These are phyloP conservation scores for Paspalum notatum DNA, from an alignment of 176 grass and related monocot species.

Conservation along the genomic window DNA sequence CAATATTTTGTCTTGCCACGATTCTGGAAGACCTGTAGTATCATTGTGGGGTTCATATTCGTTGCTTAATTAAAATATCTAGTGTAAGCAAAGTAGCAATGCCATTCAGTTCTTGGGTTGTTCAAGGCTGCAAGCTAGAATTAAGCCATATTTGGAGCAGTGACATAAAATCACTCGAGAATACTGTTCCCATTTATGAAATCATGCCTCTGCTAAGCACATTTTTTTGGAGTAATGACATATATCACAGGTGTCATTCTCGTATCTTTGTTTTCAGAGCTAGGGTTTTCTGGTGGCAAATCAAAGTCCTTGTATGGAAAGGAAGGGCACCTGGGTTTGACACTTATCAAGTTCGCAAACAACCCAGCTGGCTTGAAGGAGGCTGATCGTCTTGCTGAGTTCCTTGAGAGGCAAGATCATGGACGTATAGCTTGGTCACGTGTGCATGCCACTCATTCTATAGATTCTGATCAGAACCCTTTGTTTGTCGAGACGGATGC, in stretches of 20 bases:
- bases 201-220: conserved; percentile 38
- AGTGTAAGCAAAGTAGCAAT: conserved; percentile 31
- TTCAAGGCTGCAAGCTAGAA: conserved; percentile 39
- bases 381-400: conserved; percentile 76
- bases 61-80: conserved; percentile 27
- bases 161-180: conserved; percentile 28
- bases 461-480: conserved; percentile 75
- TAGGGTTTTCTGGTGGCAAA: conserved; percentile 90
- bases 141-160: conserved; percentile 26
- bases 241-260: conserved; percentile 41
- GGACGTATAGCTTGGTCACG: conserved; percentile 75
- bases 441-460: conserved; percentile 45
- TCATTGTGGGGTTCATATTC: neutral
- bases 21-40: neutral
- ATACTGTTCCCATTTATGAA: conserved; percentile 29
- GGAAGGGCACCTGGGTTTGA: conserved; percentile 85
- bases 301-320: conserved; percentile 90
- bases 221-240: conserved; percentile 43
- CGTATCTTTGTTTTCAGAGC: conserved; percentile 70
- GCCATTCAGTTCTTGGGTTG: neutral
- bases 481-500: conserved; percentile 70
- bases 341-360: conserved; percentile 79
- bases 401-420: conserved; percentile 72
- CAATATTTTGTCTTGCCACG: conserved; percentile 7
- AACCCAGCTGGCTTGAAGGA: conserved; percentile 77